Evolutionary conservation across 768 basidiomycete genomes (phyloP), one percentile per base, ranked within the genome.

Genomic region (Boletus reticulatus): DNA sequence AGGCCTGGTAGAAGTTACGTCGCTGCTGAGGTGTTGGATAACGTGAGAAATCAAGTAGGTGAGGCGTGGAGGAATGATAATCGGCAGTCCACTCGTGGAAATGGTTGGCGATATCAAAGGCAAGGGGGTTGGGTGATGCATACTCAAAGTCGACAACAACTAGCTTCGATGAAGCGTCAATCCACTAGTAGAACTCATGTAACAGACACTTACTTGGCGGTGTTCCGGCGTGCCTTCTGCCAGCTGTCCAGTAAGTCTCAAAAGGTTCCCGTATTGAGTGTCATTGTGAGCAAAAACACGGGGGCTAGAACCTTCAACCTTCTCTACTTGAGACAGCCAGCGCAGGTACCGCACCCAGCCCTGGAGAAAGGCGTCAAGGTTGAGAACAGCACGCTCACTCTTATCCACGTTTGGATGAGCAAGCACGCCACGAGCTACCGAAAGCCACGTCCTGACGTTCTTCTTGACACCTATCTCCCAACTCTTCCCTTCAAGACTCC

Each of bases 121-220:
- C 91, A 4, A 94, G 85, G 24, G 95, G 88, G 67, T 98, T 98
- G 6, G 91, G 88, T 0, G 87, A 81, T 14, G 96, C 93, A 68
- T 99, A 99, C 75, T 99, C 97, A 68, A 98, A 98, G 74, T 99
- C 97, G 59, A 97, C 94, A 36, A 96, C 91, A 68, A 96, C 90
- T 59, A 96, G 85, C 90, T 95, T 59, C 39, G 20, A 42, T n/a
- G 47, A 45, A n/a, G 49, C 14, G 55, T 72, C 48, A 67, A 58
- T 45, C 41, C 14, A n/a, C 19, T 34, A 27, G 24, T 31, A 41
- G 45, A 27, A n/a, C 16, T 49, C 9, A 14, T 50, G 34, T 48
- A 34, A 52, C 51, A 42, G 24, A 71, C 77, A 60, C 64, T 53
- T 62, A 92, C 91, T 78, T 89, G 84, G 53, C 85, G 85, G 70